A percentile compares a stretch with the other conserved stretches of the same genome.
phyloP scores from a whole-genome alignment of 192 early-diverging fungal species.

The Podila verticillata region DNA sequence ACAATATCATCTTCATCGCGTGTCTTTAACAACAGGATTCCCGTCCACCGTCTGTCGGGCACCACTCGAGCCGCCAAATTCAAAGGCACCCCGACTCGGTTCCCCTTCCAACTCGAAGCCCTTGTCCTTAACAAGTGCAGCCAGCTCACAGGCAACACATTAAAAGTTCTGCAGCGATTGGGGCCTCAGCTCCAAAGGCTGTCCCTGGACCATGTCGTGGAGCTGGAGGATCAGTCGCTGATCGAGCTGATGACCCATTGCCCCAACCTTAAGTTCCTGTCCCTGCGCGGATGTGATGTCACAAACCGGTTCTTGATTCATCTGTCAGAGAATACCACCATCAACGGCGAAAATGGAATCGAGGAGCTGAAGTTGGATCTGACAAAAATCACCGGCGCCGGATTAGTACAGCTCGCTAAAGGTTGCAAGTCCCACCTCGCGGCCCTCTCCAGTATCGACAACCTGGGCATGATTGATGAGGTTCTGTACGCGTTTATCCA shows the following conservation, averaged over 20 bases:
- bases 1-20: background rate
- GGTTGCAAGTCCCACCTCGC: background rate
- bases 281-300: conserved; percentile 16
- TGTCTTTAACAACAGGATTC: background rate
- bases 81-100: conserved; percentile 31
- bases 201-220: conserved; percentile 17
- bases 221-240: conserved; percentile 7
- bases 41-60: conserved; percentile 16
- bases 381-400: background rate
- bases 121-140: conserved; percentile 19
- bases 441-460: conserved; percentile 1
- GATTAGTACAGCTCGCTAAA: conserved; percentile 9
- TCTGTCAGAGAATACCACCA: background rate
- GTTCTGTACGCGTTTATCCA: conserved; percentile 9
- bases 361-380: conserved; percentile 12
- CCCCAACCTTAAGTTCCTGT: conserved; percentile 12
- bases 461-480: background rate
- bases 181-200: conserved; percentile 23
- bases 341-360: background rate
- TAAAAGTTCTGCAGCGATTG: conserved; percentile 4
- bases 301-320: conserved; percentile 7
- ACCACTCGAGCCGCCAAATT: conserved; percentile 34
- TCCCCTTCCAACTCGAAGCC: conserved; percentile 22
- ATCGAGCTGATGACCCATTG: conserved; percentile 14
- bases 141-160: conserved; percentile 5